phyloP scores from a whole-genome alignment of 805 yeast genomes.

The Lachancea nothofagi region DNA sequence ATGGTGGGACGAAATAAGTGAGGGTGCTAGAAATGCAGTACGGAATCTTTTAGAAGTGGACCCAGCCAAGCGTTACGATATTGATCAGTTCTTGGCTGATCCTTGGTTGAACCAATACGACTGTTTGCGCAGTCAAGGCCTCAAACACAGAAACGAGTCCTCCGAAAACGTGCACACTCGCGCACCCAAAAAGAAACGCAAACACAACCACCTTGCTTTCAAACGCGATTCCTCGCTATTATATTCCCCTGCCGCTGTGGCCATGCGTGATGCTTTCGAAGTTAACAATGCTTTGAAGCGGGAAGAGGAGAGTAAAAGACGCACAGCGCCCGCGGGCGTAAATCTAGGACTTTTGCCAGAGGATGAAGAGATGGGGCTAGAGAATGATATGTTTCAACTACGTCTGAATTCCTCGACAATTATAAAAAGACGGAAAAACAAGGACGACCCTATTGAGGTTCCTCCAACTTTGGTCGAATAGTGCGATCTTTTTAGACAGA shows the following conservation, averaged over 20 bases:
- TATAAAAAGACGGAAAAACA: slow-evolving; percentile 36
- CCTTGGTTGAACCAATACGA: slow-evolving; percentile 53
- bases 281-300: slow-evolving; percentile 82
- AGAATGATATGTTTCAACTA: slow-evolving; percentile 33
- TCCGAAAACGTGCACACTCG: slow-evolving; percentile 7
- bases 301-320: slow-evolving; percentile 52
- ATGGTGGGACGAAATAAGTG: slow-evolving; percentile 83
- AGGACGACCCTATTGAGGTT: slow-evolving; percentile 6
- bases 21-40: slow-evolving; percentile 65
- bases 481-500: background rate
- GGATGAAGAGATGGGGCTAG: slow-evolving; percentile 33
- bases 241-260: slow-evolving; percentile 71
- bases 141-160: slow-evolving; percentile 8
- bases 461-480: slow-evolving; percentile 8
- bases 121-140: slow-evolving; percentile 13
- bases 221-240: slow-evolving; percentile 25
- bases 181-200: slow-evolving; percentile 19
- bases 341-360: slow-evolving; percentile 26
- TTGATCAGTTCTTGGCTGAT: slow-evolving; percentile 60
- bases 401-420: slow-evolving; percentile 37
- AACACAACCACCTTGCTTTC: slow-evolving; percentile 15
- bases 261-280: slow-evolving; percentile 81
- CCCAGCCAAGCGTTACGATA: slow-evolving; percentile 61
- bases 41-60: slow-evolving; percentile 61
- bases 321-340: slow-evolving; percentile 7